phyloP scores from a whole-genome alignment of 2,329 filamentous ascomycete species.

The Fusarium siculi region DNA sequence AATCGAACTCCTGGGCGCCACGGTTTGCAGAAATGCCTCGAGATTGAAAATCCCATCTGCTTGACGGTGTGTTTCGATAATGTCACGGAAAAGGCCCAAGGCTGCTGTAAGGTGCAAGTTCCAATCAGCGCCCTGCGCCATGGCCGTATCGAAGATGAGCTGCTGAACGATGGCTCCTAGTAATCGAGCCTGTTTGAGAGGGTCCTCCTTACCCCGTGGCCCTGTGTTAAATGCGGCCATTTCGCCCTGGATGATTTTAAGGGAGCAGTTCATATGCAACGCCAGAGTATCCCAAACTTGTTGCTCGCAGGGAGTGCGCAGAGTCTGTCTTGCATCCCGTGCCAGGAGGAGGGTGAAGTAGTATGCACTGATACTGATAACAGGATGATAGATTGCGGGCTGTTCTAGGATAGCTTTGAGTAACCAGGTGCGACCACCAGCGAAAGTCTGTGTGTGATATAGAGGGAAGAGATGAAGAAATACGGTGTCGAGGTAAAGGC shows the following conservation, averaged over 20 bases:
- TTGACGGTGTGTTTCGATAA: neutral
- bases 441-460: too few relatives aligned
- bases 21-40: neutral
- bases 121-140: neutral
- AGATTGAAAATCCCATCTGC: rapidly evolving
- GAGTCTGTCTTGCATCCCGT: too few relatives aligned
- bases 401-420: too few relatives aligned
- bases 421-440: too few relatives aligned
- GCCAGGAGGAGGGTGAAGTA: too few relatives aligned
- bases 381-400: too few relatives aligned
- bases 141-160: neutral
- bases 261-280: neutral
- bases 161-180: neutral
- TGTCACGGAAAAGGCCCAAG: neutral
- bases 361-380: too few relatives aligned
- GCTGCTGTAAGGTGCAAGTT: neutral
- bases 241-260: neutral
- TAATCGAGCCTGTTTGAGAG: neutral
- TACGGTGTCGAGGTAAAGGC: too few relatives aligned
- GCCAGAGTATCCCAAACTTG: neutral
- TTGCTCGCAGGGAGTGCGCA: too few relatives aligned
- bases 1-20: neutral
- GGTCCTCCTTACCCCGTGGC: neutral
- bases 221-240: neutral
- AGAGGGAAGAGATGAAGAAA: too few relatives aligned